phyloP scores from a whole-genome alignment of 1,139 yeast species.

The Pneumocystis jirovecii region DNA sequence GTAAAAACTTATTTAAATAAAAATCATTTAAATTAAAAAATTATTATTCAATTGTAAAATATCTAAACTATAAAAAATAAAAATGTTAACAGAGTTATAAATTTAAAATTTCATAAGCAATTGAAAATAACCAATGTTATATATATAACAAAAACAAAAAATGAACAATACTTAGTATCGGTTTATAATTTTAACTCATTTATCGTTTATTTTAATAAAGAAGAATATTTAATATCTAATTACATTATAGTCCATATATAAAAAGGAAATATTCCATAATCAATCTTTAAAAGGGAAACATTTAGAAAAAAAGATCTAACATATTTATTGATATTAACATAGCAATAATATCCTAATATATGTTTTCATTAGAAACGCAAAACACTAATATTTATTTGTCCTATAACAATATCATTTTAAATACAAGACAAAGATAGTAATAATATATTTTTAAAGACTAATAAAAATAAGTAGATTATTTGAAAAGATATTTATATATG shows the following conservation, averaged over 20 bases:
- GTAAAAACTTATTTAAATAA: constrained; percentile 45
- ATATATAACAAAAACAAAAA: constrained; percentile 58
- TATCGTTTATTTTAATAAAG: constrained; percentile 19
- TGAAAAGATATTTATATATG: constrained; percentile 73
- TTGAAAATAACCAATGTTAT: constrained; percentile 42
- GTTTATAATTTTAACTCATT: constrained; percentile 65
- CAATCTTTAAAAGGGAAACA: too few species aligned
- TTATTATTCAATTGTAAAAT: constrained; percentile 59
- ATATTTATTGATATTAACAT: constrained; percentile 49
- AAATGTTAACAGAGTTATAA: constrained; percentile 35
- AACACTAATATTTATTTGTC: constrained; percentile 39
- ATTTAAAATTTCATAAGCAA: constrained; percentile 17
- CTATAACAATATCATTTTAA: constrained; percentile 81
- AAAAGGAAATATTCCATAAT: too few species aligned
- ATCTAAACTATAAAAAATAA: constrained; percentile 60
- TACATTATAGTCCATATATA: constrained; percentile 86
- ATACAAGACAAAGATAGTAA: constrained; percentile 72
- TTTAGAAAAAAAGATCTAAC: constrained; percentile 52
- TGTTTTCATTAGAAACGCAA: neutral
- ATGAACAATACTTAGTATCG: constrained; percentile 58
- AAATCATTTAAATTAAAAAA: constrained; percentile 61
- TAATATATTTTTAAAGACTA: constrained; percentile 16
- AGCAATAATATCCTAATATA: constrained; percentile 44
- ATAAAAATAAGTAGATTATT: constrained; percentile 7
- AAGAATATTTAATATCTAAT: constrained; percentile 30